A percentile compares a stretch with the other conserved stretches of the same genome.
These are phyloP conservation scores for Apiospora rasikravindrae DNA, from an alignment of 2,329 filamentous ascomycete genomes.

Conservation along the genomic window DNA sequence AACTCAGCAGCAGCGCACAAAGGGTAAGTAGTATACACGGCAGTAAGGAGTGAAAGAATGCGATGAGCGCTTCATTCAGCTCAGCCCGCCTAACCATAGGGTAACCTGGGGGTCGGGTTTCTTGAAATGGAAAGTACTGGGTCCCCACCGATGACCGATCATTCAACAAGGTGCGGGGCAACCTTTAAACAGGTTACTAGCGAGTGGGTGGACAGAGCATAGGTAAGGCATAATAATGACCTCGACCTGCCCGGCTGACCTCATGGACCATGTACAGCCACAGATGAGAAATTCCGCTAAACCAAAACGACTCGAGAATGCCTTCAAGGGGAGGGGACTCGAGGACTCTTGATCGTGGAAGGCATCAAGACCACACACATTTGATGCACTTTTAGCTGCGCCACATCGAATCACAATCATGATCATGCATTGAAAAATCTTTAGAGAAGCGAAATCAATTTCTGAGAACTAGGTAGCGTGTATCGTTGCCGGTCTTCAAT, in stretches of 20 bases:
- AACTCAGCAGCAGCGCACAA: neutral
- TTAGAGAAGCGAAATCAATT: slow-evolving; percentile 21
- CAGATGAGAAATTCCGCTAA: neutral
- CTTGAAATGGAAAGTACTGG: neutral
- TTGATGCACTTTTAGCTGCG: neutral
- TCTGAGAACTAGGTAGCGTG: slow-evolving; percentile 24
- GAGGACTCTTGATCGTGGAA: neutral
- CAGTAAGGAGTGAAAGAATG: neutral
- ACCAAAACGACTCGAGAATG: neutral
- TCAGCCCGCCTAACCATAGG: neutral
- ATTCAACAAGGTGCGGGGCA: neutral
- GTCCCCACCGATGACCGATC: neutral
- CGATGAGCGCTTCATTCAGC: slow-evolving; percentile 5
- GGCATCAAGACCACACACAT: neutral
- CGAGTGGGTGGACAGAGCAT: neutral
- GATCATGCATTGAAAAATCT: neutral
- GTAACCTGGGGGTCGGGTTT: neutral
- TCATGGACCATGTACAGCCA: neutral
- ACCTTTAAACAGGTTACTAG: neutral
- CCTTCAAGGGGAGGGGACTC: neutral
- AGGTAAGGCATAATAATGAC: neutral
- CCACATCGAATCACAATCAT: neutral
- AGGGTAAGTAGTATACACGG: neutral
- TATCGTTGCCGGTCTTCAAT: slow-evolving; percentile 20
- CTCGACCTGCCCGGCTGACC: neutral